These are phyloP conservation scores for Begonia peltatifolia DNA, from an alignment of 306 rosid genomes.

Conservation along the genomic window DNA sequence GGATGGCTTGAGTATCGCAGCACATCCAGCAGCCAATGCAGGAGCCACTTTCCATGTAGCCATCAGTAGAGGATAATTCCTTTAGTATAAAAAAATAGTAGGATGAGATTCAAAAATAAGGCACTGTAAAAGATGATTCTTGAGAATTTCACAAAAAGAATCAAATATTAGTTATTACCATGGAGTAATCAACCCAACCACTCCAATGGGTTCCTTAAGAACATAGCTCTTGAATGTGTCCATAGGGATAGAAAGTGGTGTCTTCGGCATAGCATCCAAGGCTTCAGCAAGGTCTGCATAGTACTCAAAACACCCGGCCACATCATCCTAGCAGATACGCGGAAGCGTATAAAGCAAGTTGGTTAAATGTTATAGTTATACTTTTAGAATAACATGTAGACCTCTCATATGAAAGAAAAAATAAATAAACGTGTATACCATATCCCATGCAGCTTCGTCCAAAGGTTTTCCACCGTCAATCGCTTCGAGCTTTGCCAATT, in stretches of 20 bases:
- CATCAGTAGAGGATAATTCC: slow-evolving; percentile 91
- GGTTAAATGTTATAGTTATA: too few relatives aligned
- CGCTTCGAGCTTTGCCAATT: slow-evolving; percentile 57
- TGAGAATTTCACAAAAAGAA: too few relatives aligned
- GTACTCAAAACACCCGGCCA: slow-evolving; percentile 92
- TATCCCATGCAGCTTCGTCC: slow-evolving; percentile 92
- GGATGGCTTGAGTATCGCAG: slow-evolving; percentile 92
- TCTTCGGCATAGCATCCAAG: slow-evolving; percentile 65
- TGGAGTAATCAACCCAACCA: slow-evolving; percentile 83
- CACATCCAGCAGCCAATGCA: slow-evolving; percentile 95
- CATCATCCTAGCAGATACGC: slow-evolving; percentile 51
- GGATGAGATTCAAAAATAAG: too few relatives aligned
- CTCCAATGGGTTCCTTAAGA: slow-evolving; percentile 83
- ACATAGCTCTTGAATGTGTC: slow-evolving; percentile 58
- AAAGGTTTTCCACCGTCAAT: slow-evolving; percentile 80
- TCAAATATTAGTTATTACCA: slow-evolving; percentile 30
- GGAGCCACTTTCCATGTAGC: slow-evolving; percentile 99
- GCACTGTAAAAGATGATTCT: too few relatives aligned
- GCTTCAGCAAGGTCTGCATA: slow-evolving; percentile 96
- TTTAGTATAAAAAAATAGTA: slow-evolving; percentile 10
- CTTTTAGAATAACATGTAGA: too few relatives aligned
- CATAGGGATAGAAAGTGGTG: slow-evolving; percentile 74
- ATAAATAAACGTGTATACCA: slow-evolving; percentile 18
- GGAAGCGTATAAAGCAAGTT: too few relatives aligned
- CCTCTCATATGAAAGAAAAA: too few relatives aligned